phyloP scores from a whole-genome alignment of 768 basidiomycete genomes.

The Crucibulum laeve region DNA sequence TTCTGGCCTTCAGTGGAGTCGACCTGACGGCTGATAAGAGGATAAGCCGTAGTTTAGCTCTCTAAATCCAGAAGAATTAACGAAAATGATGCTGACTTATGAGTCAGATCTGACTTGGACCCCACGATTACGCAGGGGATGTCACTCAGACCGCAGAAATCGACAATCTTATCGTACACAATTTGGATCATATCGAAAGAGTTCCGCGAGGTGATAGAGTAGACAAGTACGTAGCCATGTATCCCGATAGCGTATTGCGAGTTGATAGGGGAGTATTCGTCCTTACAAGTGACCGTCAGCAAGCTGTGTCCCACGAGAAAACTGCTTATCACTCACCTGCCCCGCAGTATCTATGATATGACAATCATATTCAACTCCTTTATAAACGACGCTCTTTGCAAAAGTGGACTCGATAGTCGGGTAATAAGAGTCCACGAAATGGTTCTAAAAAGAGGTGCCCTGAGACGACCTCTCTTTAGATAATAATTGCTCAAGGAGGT shows the following conservation, averaged over 20 bases:
- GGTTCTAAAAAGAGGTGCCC: conserved; percentile 35
- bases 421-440: conserved; percentile 90
- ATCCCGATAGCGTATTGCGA: conserved; percentile 94
- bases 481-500: conserved; percentile 1
- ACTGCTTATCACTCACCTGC: conserved; percentile 57
- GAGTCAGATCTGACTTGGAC: conserved; percentile 80
- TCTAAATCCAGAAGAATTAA: conserved; percentile 5
- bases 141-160: conserved; percentile 81
- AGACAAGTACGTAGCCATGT: conserved; percentile 96
- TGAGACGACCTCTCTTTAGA: conserved; percentile 7
- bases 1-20: conserved; percentile 67
- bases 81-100: conserved; percentile 49
- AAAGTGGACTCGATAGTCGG: conserved; percentile 92
- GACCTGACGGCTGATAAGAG: conserved; percentile 59
- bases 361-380: conserved; percentile 90
- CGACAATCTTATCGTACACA: conserved; percentile 93
- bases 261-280: conserved; percentile 93
- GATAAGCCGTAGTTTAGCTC: conserved; percentile 10
- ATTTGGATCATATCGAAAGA: conserved; percentile 95
- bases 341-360: conserved; percentile 98
- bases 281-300: conserved; percentile 39
- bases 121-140: conserved; percentile 95
- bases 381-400: conserved; percentile 80
- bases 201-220: conserved; percentile 83
- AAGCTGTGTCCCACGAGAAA: neutral